Percentiles rank a stretch among this genome's conserved stretches.
Evolutionary conservation across 768 basidiomycete species (phyloP).

Genomic region (Collybiopsis confluens): DNA sequence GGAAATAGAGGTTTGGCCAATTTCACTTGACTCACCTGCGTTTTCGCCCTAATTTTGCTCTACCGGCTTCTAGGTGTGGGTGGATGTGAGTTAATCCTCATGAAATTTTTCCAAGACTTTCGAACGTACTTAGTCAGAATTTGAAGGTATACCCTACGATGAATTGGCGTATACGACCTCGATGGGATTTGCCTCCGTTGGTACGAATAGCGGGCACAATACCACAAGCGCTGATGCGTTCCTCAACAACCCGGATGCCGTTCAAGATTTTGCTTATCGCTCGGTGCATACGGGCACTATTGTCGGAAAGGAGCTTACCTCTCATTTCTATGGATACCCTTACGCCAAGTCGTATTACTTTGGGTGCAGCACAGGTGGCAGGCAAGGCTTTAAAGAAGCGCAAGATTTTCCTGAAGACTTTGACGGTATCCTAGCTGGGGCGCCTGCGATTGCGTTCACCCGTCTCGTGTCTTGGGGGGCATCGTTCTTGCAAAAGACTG

Average conservation of each 20-base stretch:
- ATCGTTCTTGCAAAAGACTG: constrained; percentile 1
- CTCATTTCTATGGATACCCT: constrained; percentile 15
- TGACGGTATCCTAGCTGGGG: constrained; percentile 20
- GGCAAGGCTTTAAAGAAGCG: constrained; percentile 17
- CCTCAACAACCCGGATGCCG: neutral
- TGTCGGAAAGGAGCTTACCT: constrained; percentile 17
- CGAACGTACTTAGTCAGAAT: neutral
- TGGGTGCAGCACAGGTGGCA: constrained; percentile 19
- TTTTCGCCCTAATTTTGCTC: neutral
- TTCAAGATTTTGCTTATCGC: neutral
- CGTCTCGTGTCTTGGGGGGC: neutral
- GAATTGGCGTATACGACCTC: neutral
- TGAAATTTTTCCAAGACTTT: neutral
- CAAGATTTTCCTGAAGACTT: no score
- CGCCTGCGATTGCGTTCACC: constrained; percentile 14
- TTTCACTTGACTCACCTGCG: neutral
- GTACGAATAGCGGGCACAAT: constrained; percentile 2
- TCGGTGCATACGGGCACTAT: constrained; percentile 14
- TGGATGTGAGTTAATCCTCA: neutral
- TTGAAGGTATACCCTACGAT: neutral
- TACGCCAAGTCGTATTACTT: constrained; percentile 19
- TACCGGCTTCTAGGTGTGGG: neutral
- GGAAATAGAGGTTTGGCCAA: constrained; percentile 10
- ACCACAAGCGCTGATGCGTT: neutral
- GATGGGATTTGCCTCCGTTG: neutral